Base-by-base conservation (phyloP, 345 rosid species). In the Turnera subulata region DNA sequence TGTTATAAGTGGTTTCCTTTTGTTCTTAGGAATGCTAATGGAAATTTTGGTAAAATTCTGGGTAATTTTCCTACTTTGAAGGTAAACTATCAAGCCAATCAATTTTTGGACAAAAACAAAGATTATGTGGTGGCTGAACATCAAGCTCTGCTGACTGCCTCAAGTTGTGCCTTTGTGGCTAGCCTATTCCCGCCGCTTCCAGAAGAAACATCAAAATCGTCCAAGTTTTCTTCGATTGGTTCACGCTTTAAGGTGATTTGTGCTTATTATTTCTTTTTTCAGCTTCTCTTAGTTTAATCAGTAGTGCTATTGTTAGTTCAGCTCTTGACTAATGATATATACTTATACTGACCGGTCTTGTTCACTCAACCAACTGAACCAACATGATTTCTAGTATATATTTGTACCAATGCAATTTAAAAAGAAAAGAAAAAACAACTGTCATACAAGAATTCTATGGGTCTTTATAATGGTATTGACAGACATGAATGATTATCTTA, bases 81-180 rank as follows among this genome's bases (percentile, higher is more conserved):
- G 97, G 97, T 91, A 55, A 72, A 74, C 56, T 91, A 91, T 82
- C 86, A 68, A 81, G 91, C 97, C 18, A 93, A 91, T 71, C 69
- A 71, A 71, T 91, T 91, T 78, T 86, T 91, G 53, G 97, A 91
- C 76, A 88, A 91, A 81, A 91, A 91, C 80, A 91, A 91, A 78
- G 97, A 91, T 76, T 91, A 91, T 63, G 97, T 91, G 14, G 94
- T 91, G 72, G 97, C 97, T 47, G 97, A 91, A 72, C 97, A 91
- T 82, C 97, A 88, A 65, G 91, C 72, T 77, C 83, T 91, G 60
- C 80, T 91, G 78, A 73, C 74, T 7, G 91, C 85, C 67, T 85
- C 97, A 50, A 73, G 61, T 43, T 83, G 86, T 71, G 46, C 81
- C 62, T 91, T 91, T 53, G 96, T 82, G 61, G 81, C 87, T 4